Percentiles rank a stretch among this genome's conserved stretches.
phyloP scores from a whole-genome alignment of 1,139 yeast genomes.

The Saccharomyces hybrid region DNA sequence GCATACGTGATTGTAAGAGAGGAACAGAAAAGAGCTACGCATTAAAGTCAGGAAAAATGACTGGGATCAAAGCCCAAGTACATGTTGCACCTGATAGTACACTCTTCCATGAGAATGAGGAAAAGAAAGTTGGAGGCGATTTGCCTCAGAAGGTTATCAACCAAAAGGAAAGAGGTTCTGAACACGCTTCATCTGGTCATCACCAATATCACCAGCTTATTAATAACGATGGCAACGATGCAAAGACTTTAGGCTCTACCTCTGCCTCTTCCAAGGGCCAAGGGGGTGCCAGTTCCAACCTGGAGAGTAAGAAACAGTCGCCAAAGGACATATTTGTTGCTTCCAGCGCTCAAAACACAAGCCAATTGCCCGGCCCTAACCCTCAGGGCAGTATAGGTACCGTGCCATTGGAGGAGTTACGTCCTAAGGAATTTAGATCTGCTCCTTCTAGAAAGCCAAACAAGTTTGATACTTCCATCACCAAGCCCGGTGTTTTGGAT shows the following conservation, averaged over 20 bases:
- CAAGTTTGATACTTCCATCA: conserved; percentile 25
- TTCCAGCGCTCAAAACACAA: conserved; percentile 15
- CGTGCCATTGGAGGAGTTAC: conserved; percentile 25
- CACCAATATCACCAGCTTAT: conserved; percentile 1
- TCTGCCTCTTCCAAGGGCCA: neutral
- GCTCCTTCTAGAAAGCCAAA: conserved; percentile 24
- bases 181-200: conserved; percentile 4
- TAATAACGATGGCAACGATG: neutral
- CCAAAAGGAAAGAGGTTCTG: conserved; percentile 9
- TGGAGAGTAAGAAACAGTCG: neutral
- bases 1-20: neutral
- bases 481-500: conserved; percentile 18
- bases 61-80: neutral
- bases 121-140: conserved; percentile 8
- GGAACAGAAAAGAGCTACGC: neutral
- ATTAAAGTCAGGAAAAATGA: neutral
- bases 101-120: conserved; percentile 3
- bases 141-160: conserved; percentile 6
- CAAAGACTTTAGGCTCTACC: neutral
- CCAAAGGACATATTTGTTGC: conserved; percentile 21
- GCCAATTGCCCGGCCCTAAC: conserved; percentile 23
- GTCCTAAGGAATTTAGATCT: conserved; percentile 18
- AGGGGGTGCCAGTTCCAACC: neutral
- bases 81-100: neutral
- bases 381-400: conserved; percentile 24